phyloP scores from a whole-genome alignment of 2,329 filamentous ascomycete genomes.

The Talaromyces sp. region DNA sequence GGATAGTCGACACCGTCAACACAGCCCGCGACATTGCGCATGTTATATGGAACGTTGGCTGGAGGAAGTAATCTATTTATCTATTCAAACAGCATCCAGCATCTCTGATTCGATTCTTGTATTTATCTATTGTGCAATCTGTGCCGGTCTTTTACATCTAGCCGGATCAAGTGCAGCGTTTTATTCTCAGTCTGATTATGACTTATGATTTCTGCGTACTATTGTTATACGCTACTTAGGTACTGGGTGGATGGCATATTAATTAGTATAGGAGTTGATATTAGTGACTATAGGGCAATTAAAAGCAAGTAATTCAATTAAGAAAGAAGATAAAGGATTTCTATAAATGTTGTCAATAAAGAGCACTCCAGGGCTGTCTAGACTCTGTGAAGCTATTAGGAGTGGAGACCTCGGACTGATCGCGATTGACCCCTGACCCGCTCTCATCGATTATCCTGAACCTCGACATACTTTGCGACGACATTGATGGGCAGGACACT shows the following conservation, averaged over 20 bases:
- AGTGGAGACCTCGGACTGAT: neutral
- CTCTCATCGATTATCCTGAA: neutral
- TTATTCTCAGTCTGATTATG: neutral
- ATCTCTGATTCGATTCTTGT: slow-evolving; percentile 5
- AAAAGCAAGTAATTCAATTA: neutral
- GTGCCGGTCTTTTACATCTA: neutral
- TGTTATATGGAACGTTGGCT: slow-evolving; percentile 67
- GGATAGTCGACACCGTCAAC: slow-evolving; percentile 75
- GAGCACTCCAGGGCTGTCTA: neutral
- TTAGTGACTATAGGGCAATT: neutral
- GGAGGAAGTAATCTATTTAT: slow-evolving; percentile 49
- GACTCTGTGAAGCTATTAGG: no score
- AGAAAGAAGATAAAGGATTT: neutral
- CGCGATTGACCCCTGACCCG: neutral
- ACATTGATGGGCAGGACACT: no score
- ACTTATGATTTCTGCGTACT: slow-evolving; percentile 7
- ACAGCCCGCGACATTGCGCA: slow-evolving; percentile 64
- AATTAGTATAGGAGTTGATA: neutral
- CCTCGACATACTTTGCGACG: neutral
- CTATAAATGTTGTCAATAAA: neutral
- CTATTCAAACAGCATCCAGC: neutral
- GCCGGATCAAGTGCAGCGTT: slow-evolving; percentile 5
- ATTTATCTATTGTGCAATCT: slow-evolving; percentile 5
- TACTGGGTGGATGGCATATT: neutral
- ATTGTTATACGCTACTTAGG: neutral